Percentiles rank a stretch among this genome's conserved stretches.
phyloP scores from a whole-genome alignment of 768 basidiomycete genomes.

The Panaeolus papilionaceus region DNA sequence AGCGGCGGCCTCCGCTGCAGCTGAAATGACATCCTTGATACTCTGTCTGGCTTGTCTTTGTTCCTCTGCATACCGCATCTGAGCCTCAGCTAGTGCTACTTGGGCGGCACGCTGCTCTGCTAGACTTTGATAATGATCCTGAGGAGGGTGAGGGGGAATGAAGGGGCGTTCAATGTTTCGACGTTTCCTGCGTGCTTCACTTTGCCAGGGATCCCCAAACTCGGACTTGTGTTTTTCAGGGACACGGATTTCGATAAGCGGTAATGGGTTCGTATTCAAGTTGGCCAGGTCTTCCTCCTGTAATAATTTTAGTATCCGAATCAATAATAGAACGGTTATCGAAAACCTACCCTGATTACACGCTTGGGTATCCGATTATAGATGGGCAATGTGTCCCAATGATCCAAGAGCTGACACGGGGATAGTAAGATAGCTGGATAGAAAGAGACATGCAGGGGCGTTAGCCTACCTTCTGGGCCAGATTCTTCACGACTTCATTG shows the following conservation, averaged over 20 bases:
- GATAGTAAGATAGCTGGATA: conserved; percentile 6
- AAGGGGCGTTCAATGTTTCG: conserved; percentile 1
- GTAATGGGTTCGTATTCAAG: neutral
- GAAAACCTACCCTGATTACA: conserved; percentile 36
- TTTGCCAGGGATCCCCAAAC: neutral
- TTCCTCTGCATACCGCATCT: conserved; percentile 11
- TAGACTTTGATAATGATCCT: neutral
- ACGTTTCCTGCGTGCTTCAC: neutral
- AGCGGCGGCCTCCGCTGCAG: conserved; percentile 40
- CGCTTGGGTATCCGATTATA: conserved; percentile 90
- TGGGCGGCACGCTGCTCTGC: conserved; percentile 6
- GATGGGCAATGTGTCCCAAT: conserved; percentile 81
- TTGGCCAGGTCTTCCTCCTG: conserved; percentile 11
- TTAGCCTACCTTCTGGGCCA: conserved; percentile 68
- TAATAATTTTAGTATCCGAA: neutral
- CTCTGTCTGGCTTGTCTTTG: conserved; percentile 24
- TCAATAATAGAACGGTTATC: neutral
- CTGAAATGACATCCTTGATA: conserved; percentile 44
- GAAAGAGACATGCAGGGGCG: neutral
- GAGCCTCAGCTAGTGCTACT: neutral
- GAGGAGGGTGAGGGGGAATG: conserved; percentile 1
- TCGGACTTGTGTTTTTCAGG: conserved; percentile 1
- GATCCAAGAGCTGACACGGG: conserved; percentile 64
- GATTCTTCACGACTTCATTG: conserved; percentile 57
- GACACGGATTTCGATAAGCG: neutral